phyloP scores from a whole-genome alignment of 768 basidiomycete species.

The Mrakia hoshinonis region DNA sequence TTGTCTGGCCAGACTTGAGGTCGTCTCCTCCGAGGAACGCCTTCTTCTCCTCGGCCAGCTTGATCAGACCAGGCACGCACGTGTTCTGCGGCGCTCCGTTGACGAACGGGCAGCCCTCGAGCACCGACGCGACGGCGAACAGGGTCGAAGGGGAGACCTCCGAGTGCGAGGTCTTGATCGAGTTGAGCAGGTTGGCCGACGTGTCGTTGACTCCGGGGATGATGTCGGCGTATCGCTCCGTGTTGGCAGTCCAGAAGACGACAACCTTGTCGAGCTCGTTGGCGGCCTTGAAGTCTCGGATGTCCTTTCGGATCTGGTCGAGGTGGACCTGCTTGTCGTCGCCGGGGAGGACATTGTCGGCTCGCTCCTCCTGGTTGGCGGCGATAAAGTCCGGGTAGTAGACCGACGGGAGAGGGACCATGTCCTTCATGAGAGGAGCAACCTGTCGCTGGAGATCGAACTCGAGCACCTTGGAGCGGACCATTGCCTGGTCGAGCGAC shows the following conservation, averaged over 20 bases:
- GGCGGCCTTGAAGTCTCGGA: slow-evolving; percentile 78
- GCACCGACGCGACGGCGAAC: slow-evolving; percentile 90
- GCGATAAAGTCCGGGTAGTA: slow-evolving; percentile 92
- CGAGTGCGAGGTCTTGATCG: slow-evolving; percentile 74
- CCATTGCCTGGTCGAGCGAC: slow-evolving; percentile 84
- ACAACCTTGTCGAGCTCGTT: slow-evolving; percentile 77
- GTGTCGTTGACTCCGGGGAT: slow-evolving; percentile 93
- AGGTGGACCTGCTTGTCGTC: slow-evolving; percentile 81
- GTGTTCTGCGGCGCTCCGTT: slow-evolving; percentile 99
- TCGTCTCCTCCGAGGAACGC: slow-evolving; percentile 97
- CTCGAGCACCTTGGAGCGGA: slow-evolving; percentile 83
- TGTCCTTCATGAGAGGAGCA: slow-evolving; percentile 65
- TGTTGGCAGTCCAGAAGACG: slow-evolving; percentile 97
- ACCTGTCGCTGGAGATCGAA: slow-evolving; percentile 96
- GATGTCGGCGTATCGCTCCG: slow-evolving; percentile 92
- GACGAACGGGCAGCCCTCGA: slow-evolving; percentile 89
- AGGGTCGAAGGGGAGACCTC: slow-evolving; percentile 95
- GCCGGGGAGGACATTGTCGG: slow-evolving; percentile 84
- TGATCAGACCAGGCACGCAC: slow-evolving; percentile 89
- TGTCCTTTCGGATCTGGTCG: slow-evolving; percentile 83
- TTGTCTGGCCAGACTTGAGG: slow-evolving; percentile 92
- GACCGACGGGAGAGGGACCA: slow-evolving; percentile 72
- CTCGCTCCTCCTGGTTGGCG: slow-evolving; percentile 91
- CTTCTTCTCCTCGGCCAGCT: slow-evolving; percentile 76
- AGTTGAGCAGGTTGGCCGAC: slow-evolving; percentile 68